These are phyloP conservation scores for Codiaeum variegatum DNA, from an alignment of 441 rosid species.

Conservation along the genomic window DNA sequence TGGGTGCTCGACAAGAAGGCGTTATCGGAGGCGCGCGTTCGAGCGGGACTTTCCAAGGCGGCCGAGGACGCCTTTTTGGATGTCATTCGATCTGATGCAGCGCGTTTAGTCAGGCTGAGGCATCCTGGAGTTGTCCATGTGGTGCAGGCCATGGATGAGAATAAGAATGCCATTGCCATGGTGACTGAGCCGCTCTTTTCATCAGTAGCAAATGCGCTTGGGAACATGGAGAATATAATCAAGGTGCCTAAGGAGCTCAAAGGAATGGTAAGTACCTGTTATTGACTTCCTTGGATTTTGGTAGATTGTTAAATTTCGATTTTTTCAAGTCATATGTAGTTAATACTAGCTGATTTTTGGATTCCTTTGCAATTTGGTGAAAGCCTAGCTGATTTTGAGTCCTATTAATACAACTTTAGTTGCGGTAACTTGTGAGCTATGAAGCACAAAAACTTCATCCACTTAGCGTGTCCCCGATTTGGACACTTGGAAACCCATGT, in stretches of 20 bases:
- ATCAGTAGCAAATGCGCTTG: constrained; percentile 80
- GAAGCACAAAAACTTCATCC: too few species aligned
- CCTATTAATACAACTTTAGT: not conserved
- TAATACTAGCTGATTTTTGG: not conserved
- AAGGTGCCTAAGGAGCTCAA: constrained; percentile 78
- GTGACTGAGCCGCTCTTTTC: constrained; percentile 89
- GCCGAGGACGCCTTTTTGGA: constrained; percentile 80
- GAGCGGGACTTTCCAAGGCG: constrained; percentile 69
- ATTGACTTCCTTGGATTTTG: not conserved
- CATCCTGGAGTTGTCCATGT: constrained; percentile 97
- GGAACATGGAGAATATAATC: constrained; percentile 62
- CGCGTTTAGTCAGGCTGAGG: constrained; percentile 69
- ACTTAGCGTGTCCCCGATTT: too few species aligned
- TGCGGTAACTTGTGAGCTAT: not conserved
- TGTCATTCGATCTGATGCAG: constrained; percentile 73
- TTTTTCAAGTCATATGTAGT: not conserved
- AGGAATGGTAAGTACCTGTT: constrained; percentile 49
- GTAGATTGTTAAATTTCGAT: not conserved
- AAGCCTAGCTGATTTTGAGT: not conserved
- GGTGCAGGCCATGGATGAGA: constrained; percentile 91
- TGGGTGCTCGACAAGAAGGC: constrained; percentile 88
- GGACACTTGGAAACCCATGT: too few species aligned
- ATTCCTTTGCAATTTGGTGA: not conserved
- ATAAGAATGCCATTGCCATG: constrained; percentile 91
- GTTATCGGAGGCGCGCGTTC: constrained; percentile 66